phyloP scores from a whole-genome alignment of 2,329 filamentous ascomycete genomes.

The Fusarium setosum region DNA sequence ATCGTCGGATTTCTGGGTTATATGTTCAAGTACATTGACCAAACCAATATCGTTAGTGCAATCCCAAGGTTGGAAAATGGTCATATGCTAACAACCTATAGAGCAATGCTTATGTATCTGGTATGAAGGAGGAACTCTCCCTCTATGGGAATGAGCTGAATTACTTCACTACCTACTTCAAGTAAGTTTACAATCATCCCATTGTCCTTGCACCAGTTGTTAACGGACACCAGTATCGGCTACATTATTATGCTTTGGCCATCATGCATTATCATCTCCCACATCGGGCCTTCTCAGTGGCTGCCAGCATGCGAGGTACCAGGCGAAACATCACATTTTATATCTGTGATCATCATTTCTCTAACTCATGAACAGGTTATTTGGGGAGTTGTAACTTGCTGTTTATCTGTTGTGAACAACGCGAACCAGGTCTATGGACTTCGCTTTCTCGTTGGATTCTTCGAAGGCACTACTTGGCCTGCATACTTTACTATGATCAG shows the following conservation, averaged over 20 bases:
- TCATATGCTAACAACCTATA: not conserved
- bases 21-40: conserved; percentile 26
- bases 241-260: conserved; percentile 26
- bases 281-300: conserved; percentile 20
- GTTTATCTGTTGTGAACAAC: not conserved
- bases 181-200: not conserved
- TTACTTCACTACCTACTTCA: conserved; percentile 17
- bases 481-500: conserved; percentile 27
- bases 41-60: conserved; percentile 13
- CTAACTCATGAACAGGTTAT: not conserved
- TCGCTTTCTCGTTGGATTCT: conserved; percentile 19
- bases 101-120: conserved; percentile 17
- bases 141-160: conserved; percentile 17
- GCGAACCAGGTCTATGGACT: conserved; percentile 8
- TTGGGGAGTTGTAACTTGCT: not conserved
- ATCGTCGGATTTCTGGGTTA: conserved; percentile 13
- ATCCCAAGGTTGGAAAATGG: too few species aligned
- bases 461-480: conserved; percentile 17
- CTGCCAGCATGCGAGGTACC: conserved; percentile 11
- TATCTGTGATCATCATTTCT: not conserved
- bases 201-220: not conserved
- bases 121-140: conserved; percentile 17
- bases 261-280: conserved; percentile 13
- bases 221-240: conserved; percentile 2
- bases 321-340: not conserved